These are phyloP conservation scores for Trametes meyenii DNA, from an alignment of 768 basidiomycete species.

Conservation along the genomic window DNA sequence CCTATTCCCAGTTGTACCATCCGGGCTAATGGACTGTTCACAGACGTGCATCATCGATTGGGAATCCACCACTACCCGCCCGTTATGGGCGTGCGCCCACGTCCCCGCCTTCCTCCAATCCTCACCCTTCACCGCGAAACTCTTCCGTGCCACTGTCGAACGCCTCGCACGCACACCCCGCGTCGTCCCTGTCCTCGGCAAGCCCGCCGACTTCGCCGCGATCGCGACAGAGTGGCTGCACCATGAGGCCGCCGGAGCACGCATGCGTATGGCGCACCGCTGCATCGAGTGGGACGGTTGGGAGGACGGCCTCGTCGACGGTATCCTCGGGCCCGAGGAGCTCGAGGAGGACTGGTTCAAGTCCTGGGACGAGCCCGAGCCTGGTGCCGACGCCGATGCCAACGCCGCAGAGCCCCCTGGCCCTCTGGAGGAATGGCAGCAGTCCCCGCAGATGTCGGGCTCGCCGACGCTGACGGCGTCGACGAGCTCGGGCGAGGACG, in stretches of 20 bases:
- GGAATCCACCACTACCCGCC: constrained; percentile 89
- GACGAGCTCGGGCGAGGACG: constrained; percentile 21
- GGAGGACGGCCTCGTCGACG: constrained; percentile 82
- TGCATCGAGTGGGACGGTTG: constrained; percentile 90
- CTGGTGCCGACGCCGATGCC: not conserved
- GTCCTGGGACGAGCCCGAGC: constrained; percentile 35
- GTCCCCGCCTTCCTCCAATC: constrained; percentile 78
- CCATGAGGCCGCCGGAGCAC: constrained; percentile 65
- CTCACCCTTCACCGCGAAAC: constrained; percentile 71
- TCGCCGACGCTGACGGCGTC: constrained; percentile 23
- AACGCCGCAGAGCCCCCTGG: constrained; percentile 4
- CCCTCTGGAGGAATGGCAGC: not conserved
- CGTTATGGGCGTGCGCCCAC: constrained; percentile 84
- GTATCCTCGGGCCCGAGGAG: constrained; percentile 74
- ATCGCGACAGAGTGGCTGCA: constrained; percentile 74
- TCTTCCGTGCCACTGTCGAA: constrained; percentile 68
- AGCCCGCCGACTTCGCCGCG: constrained; percentile 40
- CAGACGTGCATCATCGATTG: constrained; percentile 89
- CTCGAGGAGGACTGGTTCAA: constrained; percentile 73
- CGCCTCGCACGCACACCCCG: constrained; percentile 42
- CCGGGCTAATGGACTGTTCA: constrained; percentile 7
- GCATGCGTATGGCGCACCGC: constrained; percentile 76
- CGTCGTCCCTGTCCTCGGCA: constrained; percentile 24
- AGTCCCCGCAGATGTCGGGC: constrained; percentile 6
- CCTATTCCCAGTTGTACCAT: not conserved